Evolutionary conservation across 2,329 filamentous ascomycete genomes (phyloP), one percentile per base, ranked within the genome.

Genomic region (Coniochaeta prunicola): DNA sequence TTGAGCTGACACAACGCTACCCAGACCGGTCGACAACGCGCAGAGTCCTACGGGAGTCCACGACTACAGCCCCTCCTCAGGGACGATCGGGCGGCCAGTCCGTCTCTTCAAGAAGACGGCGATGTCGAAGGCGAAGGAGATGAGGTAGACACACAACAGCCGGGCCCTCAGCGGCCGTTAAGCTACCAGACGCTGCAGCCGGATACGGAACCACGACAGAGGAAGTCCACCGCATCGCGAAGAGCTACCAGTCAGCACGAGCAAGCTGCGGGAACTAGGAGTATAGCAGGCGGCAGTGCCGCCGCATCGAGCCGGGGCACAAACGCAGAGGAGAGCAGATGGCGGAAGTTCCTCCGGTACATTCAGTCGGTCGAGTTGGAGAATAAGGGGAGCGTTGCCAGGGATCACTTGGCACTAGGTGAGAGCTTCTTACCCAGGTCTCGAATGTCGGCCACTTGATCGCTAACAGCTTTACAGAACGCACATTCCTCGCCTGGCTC

Each of bases 401-500:
- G 90, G 67, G 90, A 94, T 72, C 90, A 94, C 74, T 76, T 94
- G 58, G 90, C 90, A 24, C 75, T 94, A 55, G 89, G 89, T 92
- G 74, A 57, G 75, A 61, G 36, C 31, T 10, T 19, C n/a, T 17
- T 30, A 4, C 4, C 45, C 4, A 17, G 2, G 7, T 7, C 3
- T 13, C 28, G 33, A 30, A 24, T 28, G 48, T 19, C 30, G 53
- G 8, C 55, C 45, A 2, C 28, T 33, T 17, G 21, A 34, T 54
- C n/a, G 48, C 62, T 57, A 12, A 61, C 58, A 50, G 12, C 19
- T 28, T 30, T 17, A 55, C 64, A 92, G 90, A 94, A 73, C 83
- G 90, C 21, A 94, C 90, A 0, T 94, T 93, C 72, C 83, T 94
- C 33, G 90, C 90, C 58, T 94, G 90, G 90, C 80, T 94, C 48